Evolutionary conservation across 805 yeast genomes (phyloP), one percentile per base, ranked within the genome.

Genomic region (Blastobotrys americana): DNA sequence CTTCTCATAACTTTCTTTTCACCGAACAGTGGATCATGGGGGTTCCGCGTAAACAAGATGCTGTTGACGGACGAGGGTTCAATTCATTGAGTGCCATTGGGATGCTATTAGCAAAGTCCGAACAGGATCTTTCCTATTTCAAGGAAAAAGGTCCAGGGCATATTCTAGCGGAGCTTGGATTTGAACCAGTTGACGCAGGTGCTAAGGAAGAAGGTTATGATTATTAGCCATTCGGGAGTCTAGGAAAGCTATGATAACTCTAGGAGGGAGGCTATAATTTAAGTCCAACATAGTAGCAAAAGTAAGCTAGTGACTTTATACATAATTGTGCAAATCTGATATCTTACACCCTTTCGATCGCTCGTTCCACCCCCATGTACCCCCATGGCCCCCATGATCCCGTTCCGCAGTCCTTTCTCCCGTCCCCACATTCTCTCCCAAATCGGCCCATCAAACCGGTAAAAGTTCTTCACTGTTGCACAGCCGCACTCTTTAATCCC

Each of bases 41-140:
- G 18, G 81, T 88, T n/a, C 97, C 98, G 15, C 70, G 82, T 2
- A 68, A 82, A 2, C 80, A 82, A 1, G 70, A 72, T 36, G 68
- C 68, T 5, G 52, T 46, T 18, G 55, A 53, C 15, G 67, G 61
- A 4, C 64, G 80, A 23, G 83, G 90, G 46, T 73, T 88, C 53
- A 90, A 90, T 59, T 73, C 96, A 0, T 74, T 87, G 38, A 97
- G 95, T 0, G 77, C 76, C 47, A 69, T 84, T 49, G 97, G 97
- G 1, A 63, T 90, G 51, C 59, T 89, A 41, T 71, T 84, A 46
- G 89, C 88, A 42, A 89, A 85, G 61, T 72, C 80, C 56, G 73
- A 74, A 22, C 70, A 69, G 39, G 65, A 74, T 3, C 55, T 76
- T 44, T 72, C 82, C 18, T 56, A 65, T 37, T 57, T 64, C 9